A percentile compares a stretch with the other conserved stretches of the same genome.
Evolutionary conservation across 805 yeast genomes (phyloP).

Genomic region (Maudiozyma barnettii): DNA sequence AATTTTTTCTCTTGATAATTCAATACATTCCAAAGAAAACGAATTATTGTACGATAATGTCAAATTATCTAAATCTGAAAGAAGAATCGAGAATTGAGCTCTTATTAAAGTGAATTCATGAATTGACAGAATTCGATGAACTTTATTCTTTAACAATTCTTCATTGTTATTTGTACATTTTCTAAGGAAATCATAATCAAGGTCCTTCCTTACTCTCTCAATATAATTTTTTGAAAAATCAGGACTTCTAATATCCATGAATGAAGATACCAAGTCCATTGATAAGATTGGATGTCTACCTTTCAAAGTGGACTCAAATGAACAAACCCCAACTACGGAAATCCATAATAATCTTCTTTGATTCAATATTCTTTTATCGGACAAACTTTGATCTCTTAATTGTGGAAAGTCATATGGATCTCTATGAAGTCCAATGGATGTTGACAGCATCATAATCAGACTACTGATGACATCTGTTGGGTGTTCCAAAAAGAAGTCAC

Average conservation of each 20-base stretch:
- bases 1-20: slow-evolving; percentile 14
- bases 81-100: slow-evolving; percentile 16
- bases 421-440: slow-evolving; percentile 27
- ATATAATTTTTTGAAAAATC: slow-evolving; percentile 13
- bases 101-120: slow-evolving; percentile 21
- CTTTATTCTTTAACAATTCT: slow-evolving; percentile 2
- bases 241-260: slow-evolving; percentile 14
- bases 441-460: slow-evolving; percentile 22
- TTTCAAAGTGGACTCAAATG: slow-evolving; percentile 24
- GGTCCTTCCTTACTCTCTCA: slow-evolving; percentile 15
- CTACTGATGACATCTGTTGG: slow-evolving; percentile 29
- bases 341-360: slow-evolving; percentile 28
- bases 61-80: slow-evolving; percentile 21
- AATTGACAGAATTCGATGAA: slow-evolving; percentile 7
- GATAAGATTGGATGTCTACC: slow-evolving; percentile 23
- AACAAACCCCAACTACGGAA: slow-evolving; percentile 17
- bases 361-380: slow-evolving; percentile 17
- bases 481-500: slow-evolving; percentile 27
- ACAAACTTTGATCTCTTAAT: slow-evolving; percentile 10
- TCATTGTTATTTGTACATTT: background rate
- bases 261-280: slow-evolving; percentile 10
- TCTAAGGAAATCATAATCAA: slow-evolving; percentile 3
- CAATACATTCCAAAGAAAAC: slow-evolving; percentile 15
- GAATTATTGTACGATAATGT: slow-evolving; percentile 18
- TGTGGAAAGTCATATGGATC: slow-evolving; percentile 26